These are phyloP conservation scores for Neoscytalidium dimidiatum DNA, from an alignment of 2,329 filamentous ascomycete genomes.

Conservation along the genomic window DNA sequence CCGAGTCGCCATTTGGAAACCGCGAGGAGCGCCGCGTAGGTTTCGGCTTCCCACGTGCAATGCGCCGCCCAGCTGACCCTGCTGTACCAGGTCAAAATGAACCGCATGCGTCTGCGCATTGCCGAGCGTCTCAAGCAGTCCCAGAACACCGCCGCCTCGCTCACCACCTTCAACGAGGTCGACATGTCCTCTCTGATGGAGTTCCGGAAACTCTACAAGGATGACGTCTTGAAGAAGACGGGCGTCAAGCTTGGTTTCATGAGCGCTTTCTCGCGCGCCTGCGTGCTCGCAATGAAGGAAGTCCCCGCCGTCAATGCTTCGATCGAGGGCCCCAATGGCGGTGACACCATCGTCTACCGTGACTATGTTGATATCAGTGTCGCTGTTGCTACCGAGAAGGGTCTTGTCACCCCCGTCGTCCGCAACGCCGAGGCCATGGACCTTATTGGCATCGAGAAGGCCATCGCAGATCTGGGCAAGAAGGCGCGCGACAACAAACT, in stretches of 20 bases:
- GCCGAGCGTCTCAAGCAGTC: constrained; percentile 98
- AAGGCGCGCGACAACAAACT: constrained; percentile 97
- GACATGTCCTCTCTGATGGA: constrained; percentile 99
- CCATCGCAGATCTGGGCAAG: constrained; percentile 91
- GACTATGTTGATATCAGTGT: constrained; percentile 98
- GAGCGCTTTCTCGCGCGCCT: constrained; percentile 93
- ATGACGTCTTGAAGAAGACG: constrained; percentile 92
- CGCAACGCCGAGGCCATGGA: constrained; percentile 90
- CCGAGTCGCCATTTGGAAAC: constrained; percentile 58
- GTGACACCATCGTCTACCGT: constrained; percentile 96
- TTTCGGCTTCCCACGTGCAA: constrained; percentile 23
- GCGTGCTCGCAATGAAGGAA: constrained; percentile 88
- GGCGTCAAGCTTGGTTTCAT: constrained; percentile 99
- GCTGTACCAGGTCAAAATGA: constrained; percentile 86
- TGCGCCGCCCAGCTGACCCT: neutral
- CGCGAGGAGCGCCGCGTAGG: constrained; percentile 86
- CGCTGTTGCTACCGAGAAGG: constrained; percentile 95
- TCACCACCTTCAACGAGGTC: constrained; percentile 99
- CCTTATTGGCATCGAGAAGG: constrained; percentile 82
- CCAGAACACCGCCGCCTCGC: constrained; percentile 94
- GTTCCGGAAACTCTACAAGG: constrained; percentile 96
- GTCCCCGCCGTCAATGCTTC: constrained; percentile 94
- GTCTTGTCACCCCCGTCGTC: constrained; percentile 93
- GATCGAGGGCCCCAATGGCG: constrained; percentile 91
- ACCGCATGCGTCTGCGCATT: constrained; percentile 97